Evolutionary conservation across 169 alveolate genomes (phyloP).

Genomic region (Ichthyophthirius multifiliis): DNA sequence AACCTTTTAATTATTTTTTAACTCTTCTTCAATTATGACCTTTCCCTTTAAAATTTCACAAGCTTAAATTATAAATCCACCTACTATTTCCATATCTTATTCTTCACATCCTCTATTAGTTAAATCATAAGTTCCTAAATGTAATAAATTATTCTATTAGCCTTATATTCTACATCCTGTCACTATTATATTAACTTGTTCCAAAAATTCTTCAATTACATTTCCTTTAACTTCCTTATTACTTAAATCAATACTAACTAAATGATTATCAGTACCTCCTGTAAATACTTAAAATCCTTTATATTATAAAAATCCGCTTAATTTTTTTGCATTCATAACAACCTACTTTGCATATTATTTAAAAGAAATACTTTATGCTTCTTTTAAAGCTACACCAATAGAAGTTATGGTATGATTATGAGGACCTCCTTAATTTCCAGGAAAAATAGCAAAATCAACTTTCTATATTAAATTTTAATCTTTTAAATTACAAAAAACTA

Average conservation of each 20-base stretch:
- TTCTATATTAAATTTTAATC: constrained; percentile 19
- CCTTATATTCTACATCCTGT: no score
- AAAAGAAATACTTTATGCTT: constrained; percentile 49
- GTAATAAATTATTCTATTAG: constrained; percentile 34
- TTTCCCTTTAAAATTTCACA: no score
- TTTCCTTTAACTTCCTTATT: constrained; percentile 31
- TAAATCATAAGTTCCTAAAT: constrained; percentile 77
- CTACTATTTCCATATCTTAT: constrained; percentile 52
- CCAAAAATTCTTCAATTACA: constrained; percentile 38
- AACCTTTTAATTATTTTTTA: no score
- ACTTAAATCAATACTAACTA: constrained; percentile 64
- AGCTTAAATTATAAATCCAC: no score
- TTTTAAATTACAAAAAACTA: constrained; percentile 79
- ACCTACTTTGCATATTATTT: constrained; percentile 50
- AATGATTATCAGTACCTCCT: constrained; percentile 80
- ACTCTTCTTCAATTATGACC: no score
- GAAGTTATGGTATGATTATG: constrained; percentile 86
- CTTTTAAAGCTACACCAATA: constrained; percentile 74
- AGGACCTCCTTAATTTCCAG: constrained; percentile 91
- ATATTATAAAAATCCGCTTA: constrained; percentile 39
- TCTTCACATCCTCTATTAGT: constrained; percentile 71
- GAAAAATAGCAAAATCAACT: constrained; percentile 67
- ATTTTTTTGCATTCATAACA: constrained; percentile 35
- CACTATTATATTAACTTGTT: constrained; percentile 40
- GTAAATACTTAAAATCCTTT: constrained; percentile 57